Conservation (phyloP, 2,329 filamentous ascomycete species). For the Diaporthe aspalathi region DNA sequence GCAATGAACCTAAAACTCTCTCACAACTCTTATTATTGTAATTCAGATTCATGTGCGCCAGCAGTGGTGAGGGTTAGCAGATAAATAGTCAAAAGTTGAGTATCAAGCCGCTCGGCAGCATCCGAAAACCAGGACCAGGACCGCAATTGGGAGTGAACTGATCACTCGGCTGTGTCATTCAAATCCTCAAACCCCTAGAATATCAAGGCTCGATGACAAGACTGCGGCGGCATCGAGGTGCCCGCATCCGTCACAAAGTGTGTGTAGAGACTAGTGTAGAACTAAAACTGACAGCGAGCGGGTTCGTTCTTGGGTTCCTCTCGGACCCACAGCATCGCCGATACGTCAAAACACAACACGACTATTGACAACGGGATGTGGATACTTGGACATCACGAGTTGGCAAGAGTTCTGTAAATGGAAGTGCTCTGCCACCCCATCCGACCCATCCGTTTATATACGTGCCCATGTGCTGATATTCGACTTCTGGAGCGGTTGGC, state of each 20-base stretch:
- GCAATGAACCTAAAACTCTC: too few species aligned
- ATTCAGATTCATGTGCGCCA: too few species aligned
- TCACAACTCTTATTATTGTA: too few species aligned
- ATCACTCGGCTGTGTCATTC: neutral
- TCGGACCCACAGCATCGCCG: neutral
- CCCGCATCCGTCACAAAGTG: too few species aligned
- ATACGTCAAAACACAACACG: neutral
- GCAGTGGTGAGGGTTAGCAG: neutral
- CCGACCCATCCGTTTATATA: too few species aligned
- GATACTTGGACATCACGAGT: neutral
- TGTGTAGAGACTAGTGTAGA: neutral
- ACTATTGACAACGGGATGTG: neutral
- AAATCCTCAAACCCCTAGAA: neutral
- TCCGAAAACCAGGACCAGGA: neutral
- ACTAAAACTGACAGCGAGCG: slow-evolving; percentile 8
- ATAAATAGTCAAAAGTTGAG: neutral
- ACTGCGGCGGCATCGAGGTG: neutral
- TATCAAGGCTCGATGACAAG: neutral
- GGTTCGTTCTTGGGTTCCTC: neutral
- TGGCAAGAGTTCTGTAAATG: neutral
- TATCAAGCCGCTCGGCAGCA: neutral
- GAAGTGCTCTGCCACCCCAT: slow-evolving; percentile 1
- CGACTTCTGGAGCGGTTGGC: too few species aligned
- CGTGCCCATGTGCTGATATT: too few species aligned
- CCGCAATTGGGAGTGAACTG: neutral